Percentiles rank a stretch among this genome's conserved stretches.
phyloP scores from a whole-genome alignment of 1,284 basidiomycete genomes.

The Exobasidium cylindrosporum region DNA sequence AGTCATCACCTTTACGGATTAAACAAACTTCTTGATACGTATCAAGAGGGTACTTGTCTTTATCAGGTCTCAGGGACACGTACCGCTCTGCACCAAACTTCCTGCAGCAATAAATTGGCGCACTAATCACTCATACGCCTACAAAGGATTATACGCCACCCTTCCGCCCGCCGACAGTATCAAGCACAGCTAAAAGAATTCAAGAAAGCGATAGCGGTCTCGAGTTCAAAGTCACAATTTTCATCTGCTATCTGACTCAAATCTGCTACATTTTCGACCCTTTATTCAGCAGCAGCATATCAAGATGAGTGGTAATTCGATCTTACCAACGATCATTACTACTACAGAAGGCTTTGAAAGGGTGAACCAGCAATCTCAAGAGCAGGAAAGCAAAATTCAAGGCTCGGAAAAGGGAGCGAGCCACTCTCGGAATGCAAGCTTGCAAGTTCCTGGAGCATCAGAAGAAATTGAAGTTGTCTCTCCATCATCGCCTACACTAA shows the following conservation, averaged over 20 bases:
- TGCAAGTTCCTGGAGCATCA: conserved; percentile 3
- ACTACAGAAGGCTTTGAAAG: neutral
- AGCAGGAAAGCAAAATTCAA: neutral
- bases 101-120: too few relatives aligned
- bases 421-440: conserved; percentile 5
- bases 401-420: neutral
- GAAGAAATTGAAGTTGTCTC: neutral
- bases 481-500: conserved; percentile 11
- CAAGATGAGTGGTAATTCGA: conserved; percentile 1
- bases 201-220: too few relatives aligned
- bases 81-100: too few relatives aligned
- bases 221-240: too few relatives aligned
- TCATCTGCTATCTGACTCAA: neutral
- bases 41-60: too few relatives aligned
- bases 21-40: too few relatives aligned
- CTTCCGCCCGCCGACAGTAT: too few relatives aligned
- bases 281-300: neutral
- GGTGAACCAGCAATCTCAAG: neutral
- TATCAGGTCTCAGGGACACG: too few relatives aligned
- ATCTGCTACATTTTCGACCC: neutral
- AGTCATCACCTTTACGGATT: too few relatives aligned
- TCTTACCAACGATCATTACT: conserved; percentile 9
- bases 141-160: too few relatives aligned
- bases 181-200: too few relatives aligned
- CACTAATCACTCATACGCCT: too few relatives aligned